A percentile compares a stretch with the other conserved stretches of the same genome.
Conservation (phyloP, 208 protist genomes). For the Novymonas esmeraldas region DNA sequence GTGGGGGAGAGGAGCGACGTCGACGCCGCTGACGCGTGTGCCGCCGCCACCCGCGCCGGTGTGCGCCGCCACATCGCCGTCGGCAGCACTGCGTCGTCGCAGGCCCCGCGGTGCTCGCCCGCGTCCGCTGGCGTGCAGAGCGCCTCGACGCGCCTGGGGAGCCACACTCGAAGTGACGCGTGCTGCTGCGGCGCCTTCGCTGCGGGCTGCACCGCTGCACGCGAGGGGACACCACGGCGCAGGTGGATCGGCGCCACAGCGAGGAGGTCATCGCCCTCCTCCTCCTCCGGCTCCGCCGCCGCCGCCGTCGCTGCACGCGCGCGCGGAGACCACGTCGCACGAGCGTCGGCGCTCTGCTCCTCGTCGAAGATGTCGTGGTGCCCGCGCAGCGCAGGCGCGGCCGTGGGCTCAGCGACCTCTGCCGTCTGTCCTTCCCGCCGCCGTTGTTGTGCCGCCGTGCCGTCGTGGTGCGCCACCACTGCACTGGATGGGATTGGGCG, state of each 20-base stretch:
- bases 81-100: not conserved
- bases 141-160: slow-evolving; percentile 9
- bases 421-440: not conserved
- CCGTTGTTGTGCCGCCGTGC: not conserved
- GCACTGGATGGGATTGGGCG: not conserved
- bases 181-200: no score
- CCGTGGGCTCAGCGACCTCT: not conserved
- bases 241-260: not conserved
- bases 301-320: not conserved
- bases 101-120: not conserved
- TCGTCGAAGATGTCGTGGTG: slow-evolving; percentile 4
- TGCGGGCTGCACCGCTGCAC: no score
- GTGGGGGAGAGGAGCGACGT: slow-evolving; percentile 7
- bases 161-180: slow-evolving; percentile 8
- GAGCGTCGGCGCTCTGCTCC: slow-evolving; percentile 2
- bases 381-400: not conserved
- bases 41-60: not conserved
- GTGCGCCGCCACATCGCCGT: slow-evolving; percentile 4
- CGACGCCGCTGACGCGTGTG: not conserved
- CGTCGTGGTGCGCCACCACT: not conserved
- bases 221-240: not conserved
- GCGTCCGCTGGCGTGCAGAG: not conserved
- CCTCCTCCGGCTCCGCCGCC: no score
- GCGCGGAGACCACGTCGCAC: not conserved
- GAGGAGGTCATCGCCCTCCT: no score